These are phyloP conservation scores for Teratosphaeria pseudoeucalypti DNA, from an alignment of 2,329 filamentous ascomycete genomes.

Conservation along the genomic window DNA sequence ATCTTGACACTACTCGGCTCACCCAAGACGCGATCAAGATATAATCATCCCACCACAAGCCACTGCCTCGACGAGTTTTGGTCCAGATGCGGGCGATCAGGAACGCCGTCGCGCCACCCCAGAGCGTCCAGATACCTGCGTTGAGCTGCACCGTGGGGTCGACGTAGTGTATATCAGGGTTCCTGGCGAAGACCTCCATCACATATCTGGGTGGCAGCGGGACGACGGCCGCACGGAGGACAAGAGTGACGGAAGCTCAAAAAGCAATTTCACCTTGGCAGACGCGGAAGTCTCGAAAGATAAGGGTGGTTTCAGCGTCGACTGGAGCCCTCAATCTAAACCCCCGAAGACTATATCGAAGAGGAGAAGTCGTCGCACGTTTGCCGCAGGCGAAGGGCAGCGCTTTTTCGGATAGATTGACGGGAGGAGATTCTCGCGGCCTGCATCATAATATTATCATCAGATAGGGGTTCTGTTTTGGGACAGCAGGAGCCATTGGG, in stretches of 20 bases:
- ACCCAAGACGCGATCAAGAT: not conserved
- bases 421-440: no score
- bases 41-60: not conserved
- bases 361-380: no score
- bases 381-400: not conserved
- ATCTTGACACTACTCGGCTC: not conserved
- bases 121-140: not conserved
- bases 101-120: not conserved
- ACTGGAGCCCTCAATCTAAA: not conserved
- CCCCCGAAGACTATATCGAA: no score
- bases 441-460: not conserved
- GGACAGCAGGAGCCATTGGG: not conserved
- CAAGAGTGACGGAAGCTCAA: not conserved
- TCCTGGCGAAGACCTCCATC: not conserved
- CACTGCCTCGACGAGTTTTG: not conserved
- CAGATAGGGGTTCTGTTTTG: not conserved
- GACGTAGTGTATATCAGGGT: not conserved
- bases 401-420: not conserved
- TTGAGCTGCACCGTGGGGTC: not conserved
- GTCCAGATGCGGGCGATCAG: not conserved
- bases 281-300: no score
- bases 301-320: no score
- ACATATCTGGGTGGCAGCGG: not conserved
- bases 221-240: not conserved
- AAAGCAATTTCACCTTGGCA: not conserved